Evolutionary conservation across 495 filamentous ascomycete species (phyloP).

Genomic region (Endocarpon pusillum): DNA sequence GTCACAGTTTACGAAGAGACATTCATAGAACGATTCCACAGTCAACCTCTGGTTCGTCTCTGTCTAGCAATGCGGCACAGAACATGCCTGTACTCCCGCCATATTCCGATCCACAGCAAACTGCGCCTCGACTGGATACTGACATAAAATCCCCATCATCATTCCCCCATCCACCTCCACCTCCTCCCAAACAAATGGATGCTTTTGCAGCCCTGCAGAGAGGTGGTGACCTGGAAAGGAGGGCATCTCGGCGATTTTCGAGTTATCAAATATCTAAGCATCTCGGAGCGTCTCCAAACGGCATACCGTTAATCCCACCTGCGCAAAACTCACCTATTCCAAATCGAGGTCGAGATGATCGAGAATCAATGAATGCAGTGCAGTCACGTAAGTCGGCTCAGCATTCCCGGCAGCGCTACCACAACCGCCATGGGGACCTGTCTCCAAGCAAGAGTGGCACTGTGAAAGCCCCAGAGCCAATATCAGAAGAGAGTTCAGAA

Average conservation of each 20-base stretch:
- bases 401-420: conserved; percentile 45
- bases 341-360: conserved; percentile 72
- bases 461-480: conserved; percentile 31
- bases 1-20: conserved; percentile 32
- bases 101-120: conserved; percentile 34
- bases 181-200: conserved; percentile 70
- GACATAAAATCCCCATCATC: conserved; percentile 24
- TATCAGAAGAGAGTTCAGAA: conserved; percentile 46
- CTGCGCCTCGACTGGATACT: conserved; percentile 20
- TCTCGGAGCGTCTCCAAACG: conserved; percentile 61
- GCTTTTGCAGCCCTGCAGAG: conserved; percentile 80
- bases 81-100: conserved; percentile 49
- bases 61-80: conserved; percentile 54
- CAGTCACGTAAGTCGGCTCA: conserved; percentile 53
- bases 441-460: conserved; percentile 41
- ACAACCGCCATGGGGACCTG: conserved; percentile 35
- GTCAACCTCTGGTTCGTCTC: conserved; percentile 27
- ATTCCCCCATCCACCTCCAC: conserved; percentile 57
- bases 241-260: conserved; percentile 84
- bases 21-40: conserved; percentile 29
- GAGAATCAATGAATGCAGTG: conserved; percentile 86
- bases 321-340: conserved; percentile 74
- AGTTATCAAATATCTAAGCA: conserved; percentile 92
- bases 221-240: conserved; percentile 79
- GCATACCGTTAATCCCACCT: conserved; percentile 65